Percentiles rank a stretch among this genome's conserved stretches.
These are phyloP conservation scores for Nematocida major DNA, from an alignment of 371 early-diverging fungal species.

Conservation along the genomic window DNA sequence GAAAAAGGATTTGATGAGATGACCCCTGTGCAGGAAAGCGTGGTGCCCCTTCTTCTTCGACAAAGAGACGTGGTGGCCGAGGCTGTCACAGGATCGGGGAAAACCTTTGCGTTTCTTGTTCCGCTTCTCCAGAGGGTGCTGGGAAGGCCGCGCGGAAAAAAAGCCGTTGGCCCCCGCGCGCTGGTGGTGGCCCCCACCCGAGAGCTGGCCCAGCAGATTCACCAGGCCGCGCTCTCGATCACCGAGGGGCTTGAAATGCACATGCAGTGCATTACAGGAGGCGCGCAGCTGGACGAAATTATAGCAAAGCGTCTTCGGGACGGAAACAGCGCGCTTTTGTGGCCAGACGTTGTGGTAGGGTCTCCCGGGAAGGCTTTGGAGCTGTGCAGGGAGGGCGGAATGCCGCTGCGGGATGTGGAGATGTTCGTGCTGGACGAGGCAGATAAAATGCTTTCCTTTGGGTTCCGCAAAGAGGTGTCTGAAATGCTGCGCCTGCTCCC, in stretches of 20 bases:
- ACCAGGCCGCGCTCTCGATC: constrained; percentile 4
- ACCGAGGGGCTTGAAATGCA: not conserved
- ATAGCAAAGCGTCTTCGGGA: not conserved
- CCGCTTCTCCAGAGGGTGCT: constrained; percentile 66
- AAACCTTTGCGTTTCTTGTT: constrained; percentile 84
- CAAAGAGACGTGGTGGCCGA: constrained; percentile 75
- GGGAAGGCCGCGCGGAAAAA: not conserved
- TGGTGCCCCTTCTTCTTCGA: constrained; percentile 50
- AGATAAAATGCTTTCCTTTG: constrained; percentile 35
- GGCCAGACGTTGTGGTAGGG: constrained; percentile 21
- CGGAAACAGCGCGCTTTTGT: not conserved
- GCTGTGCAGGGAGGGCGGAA: constrained; percentile 11
- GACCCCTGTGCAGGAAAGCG: constrained; percentile 56
- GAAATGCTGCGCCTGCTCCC: constrained; percentile 30
- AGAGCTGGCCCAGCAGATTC: constrained; percentile 48
- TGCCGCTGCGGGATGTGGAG: constrained; percentile 33
- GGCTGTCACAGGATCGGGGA: constrained; percentile 92
- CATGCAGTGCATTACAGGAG: constrained; percentile 18
- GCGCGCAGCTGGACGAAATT: constrained; percentile 17
- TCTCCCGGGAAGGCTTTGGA: constrained; percentile 25
- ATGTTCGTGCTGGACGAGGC: constrained; percentile 37
- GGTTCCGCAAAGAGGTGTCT: constrained; percentile 20
- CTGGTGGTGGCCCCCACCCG: constrained; percentile 43
- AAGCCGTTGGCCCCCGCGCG: not conserved
- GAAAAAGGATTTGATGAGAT: constrained; percentile 39